phyloP scores from a whole-genome alignment of 1,139 yeast species.

The Hyphopichia khmerensis region DNA sequence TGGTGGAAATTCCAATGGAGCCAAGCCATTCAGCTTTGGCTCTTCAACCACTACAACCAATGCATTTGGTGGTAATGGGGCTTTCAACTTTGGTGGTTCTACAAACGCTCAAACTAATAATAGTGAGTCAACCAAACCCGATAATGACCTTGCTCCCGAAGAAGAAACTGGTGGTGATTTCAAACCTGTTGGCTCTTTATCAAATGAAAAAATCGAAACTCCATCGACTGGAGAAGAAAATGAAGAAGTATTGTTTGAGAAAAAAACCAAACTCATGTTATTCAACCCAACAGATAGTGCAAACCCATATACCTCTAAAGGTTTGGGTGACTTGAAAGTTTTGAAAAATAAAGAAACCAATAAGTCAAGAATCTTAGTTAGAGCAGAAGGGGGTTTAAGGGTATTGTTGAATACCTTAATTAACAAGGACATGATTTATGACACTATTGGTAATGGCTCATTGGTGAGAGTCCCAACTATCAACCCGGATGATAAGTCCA shows the following conservation, averaged over 20 bases:
- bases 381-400: conserved; percentile 88
- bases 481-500: conserved; percentile 32
- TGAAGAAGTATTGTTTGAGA: conserved; percentile 63
- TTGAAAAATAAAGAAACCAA: conserved; percentile 56
- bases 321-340: conserved; percentile 81
- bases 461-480: conserved; percentile 61
- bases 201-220: conserved; percentile 40
- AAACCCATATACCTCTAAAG: conserved; percentile 57
- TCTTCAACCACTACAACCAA: conserved; percentile 2
- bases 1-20: background rate
- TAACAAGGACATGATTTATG: conserved; percentile 51
- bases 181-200: conserved; percentile 46
- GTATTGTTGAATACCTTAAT: conserved; percentile 69
- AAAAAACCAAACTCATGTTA: conserved; percentile 71
- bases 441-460: conserved; percentile 57
- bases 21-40: conserved; percentile 16
- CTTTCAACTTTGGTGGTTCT: conserved; percentile 15
- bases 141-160: conserved; percentile 27
- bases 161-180: conserved; percentile 48
- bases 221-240: conserved; percentile 81
- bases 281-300: conserved; percentile 51
- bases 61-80: conserved; percentile 10
- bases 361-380: conserved; percentile 69
- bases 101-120: conserved; percentile 15
- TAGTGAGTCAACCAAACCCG: conserved; percentile 38